Evolutionary conservation across 192 early-diverging fungal species (phyloP), one percentile per base, ranked within the genome.

Genomic region (Globomyces pollinis-pini): DNA sequence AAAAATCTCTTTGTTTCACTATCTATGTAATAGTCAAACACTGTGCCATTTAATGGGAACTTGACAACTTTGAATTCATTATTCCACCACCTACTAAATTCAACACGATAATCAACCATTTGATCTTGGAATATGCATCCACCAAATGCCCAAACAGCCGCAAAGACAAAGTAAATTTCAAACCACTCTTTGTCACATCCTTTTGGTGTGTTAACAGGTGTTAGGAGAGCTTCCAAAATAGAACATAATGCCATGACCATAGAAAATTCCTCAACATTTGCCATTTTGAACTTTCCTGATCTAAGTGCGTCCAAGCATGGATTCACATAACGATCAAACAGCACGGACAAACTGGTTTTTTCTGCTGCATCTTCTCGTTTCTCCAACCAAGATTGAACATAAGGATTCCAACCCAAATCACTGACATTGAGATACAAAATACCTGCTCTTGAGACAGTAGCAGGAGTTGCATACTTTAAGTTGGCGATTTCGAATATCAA

Each of bases 141-240:
- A 15, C 82, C 82, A 55, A 84, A 84, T 1, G 82, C 79, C 82
- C 82, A 84, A 0, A 84, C 80, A 11, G 80, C 80, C 0, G 83
- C 75, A 70, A 84, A 84, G 23, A 70, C 73, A 65, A 84, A 84
- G 71, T 84, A 84, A 7, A 84, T 75, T 58, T 84, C 83, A 66
- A 81, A 84, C 76, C 75, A 80, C 45, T 84, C 83, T 57, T 84
- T 84, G 63, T 84, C 83, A 62, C 80, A 84, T 9, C 83, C 83
- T 45, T 84, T 84, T 7, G 80, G 78, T 1, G 80, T 81, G 50
- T 82, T 84, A 20, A 66, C 56, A 7, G 79, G 78, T 20, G 78
- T 83, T 35, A 84, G 61, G 0, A 84, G 65, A 6, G 78, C 80
- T 62, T 84, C 83, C 13, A 84, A 60, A 23, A 84, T 78, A 61